phyloP scores from a whole-genome alignment of 306 rosid species.

The Dalbergia cultrata region DNA sequence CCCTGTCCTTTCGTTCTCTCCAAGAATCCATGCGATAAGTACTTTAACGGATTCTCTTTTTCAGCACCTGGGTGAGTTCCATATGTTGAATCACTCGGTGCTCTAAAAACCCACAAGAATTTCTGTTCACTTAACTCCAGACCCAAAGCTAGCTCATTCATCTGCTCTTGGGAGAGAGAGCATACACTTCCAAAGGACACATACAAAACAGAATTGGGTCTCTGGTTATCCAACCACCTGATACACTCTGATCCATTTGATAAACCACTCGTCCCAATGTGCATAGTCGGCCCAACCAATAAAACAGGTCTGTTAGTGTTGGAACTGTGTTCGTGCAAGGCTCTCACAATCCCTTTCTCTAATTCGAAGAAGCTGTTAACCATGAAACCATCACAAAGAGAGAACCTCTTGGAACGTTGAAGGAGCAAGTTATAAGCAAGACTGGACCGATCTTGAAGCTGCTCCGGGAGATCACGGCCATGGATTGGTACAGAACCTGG shows the following conservation, averaged over 20 bases:
- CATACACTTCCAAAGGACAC: constrained; percentile 54
- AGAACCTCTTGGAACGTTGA: background rate
- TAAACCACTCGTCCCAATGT: constrained; percentile 15
- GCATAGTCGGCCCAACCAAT: constrained; percentile 39
- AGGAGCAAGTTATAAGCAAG: constrained; percentile 25
- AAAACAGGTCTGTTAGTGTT: constrained; percentile 11
- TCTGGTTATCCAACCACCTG: constrained; percentile 42
- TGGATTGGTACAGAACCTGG: constrained; percentile 45
- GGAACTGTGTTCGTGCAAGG: background rate
- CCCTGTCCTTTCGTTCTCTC: constrained; percentile 45
- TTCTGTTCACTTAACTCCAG: constrained; percentile 45
- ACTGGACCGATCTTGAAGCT: constrained; percentile 47
- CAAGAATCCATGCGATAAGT: constrained; percentile 42
- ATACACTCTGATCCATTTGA: constrained; percentile 1
- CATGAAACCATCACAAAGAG: background rate
- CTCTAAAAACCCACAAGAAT: constrained; percentile 51
- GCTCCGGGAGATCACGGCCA: constrained; percentile 47
- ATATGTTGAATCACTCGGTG: constrained; percentile 45
- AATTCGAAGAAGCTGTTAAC: background rate
- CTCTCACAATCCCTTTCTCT: background rate
- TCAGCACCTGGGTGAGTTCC: constrained; percentile 26
- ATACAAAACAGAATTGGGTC: constrained; percentile 37
- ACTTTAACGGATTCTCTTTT: constrained; percentile 28
- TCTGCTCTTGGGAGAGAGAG: constrained; percentile 34
- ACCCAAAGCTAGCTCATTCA: constrained; percentile 48